phyloP scores from a whole-genome alignment of 1,284 basidiomycete species.

The Cryptococcus sp. region DNA sequence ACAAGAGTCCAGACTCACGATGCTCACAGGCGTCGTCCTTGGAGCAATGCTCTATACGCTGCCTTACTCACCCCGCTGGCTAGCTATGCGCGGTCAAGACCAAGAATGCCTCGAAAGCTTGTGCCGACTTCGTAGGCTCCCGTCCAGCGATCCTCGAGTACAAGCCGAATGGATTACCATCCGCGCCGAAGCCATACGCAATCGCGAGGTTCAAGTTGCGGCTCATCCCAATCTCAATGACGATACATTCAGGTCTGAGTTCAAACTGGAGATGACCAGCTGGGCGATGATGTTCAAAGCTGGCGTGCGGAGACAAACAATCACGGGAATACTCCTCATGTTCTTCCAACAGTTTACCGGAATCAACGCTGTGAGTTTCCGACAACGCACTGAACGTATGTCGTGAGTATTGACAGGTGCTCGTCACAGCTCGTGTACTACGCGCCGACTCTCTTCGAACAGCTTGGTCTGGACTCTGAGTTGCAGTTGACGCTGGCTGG shows the following conservation, averaged over 20 bases:
- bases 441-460: constrained; percentile 44
- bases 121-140: constrained; percentile 38
- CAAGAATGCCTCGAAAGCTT: constrained; percentile 36
- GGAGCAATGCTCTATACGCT: constrained; percentile 51
- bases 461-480: constrained; percentile 40
- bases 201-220: constrained; percentile 19
- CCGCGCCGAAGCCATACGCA: constrained; percentile 38
- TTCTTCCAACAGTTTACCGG: constrained; percentile 40
- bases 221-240: constrained; percentile 21
- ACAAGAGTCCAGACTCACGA: not conserved
- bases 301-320: constrained; percentile 19
- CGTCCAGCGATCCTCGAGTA: constrained; percentile 35
- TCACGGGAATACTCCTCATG: constrained; percentile 33
- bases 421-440: constrained; percentile 30
- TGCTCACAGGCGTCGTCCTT: constrained; percentile 9
- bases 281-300: constrained; percentile 35
- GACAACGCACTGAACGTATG: constrained; percentile 4
- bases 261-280: constrained; percentile 22
- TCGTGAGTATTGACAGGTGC: not conserved
- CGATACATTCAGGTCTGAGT: constrained; percentile 13
- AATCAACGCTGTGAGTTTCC: constrained; percentile 24
- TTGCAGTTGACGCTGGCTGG: constrained; percentile 40
- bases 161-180: constrained; percentile 48
- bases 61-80: constrained; percentile 64
- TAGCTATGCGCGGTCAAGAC: constrained; percentile 55